Evolutionary conservation across 768 basidiomycete species (phyloP), one percentile per base, ranked within the genome.

Genomic region (Inosperma sp.): DNA sequence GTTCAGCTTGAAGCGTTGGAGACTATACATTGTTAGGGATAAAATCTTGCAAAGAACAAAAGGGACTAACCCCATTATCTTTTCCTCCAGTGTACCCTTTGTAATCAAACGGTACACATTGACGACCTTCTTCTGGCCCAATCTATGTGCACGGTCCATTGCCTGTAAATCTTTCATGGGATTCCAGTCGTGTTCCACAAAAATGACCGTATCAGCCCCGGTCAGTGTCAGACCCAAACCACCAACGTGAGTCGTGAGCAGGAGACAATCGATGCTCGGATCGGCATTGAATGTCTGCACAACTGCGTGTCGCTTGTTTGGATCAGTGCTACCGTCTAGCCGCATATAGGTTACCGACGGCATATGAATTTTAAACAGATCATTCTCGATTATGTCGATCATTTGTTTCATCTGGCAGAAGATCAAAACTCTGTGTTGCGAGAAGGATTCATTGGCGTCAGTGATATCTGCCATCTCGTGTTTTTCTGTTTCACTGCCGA

Each of bases 111-210:
- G 86, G 71, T 99, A 99, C 5, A 99, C 96, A 59, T 98, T 98
- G 23, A 99, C 96, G 12, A 98, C 95, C 68, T 93, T 93, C 76
- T 96, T 98, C 72, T 99, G 96, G 5, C 96, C 96, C 30, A 98
- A 86, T 48, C 96, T 86, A 70, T 98, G 96, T 1, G 96, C 96
- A 51, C 96, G 81, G 64, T 99, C 96, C 96, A 99, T 99, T 7
- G 96, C 96, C 64, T 99, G 96, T 5, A 98, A 72, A 72, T 99
- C 96, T 67, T 98, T 98, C 93, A 95, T 96, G 6, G 96, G 96
- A 66, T 99, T 99, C 96, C 96, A 99, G 66, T 99, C 96, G 61
- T 99, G 96, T 65, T 99, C 96, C 46, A 99, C 92, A 61, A 99
- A 99, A 56, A 99, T 96, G 51, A 99, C 96, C 1, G 96, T 99